Base-by-base conservation (phyloP, 1,139 yeast species). In the Hyphopichia khmerensis region DNA sequence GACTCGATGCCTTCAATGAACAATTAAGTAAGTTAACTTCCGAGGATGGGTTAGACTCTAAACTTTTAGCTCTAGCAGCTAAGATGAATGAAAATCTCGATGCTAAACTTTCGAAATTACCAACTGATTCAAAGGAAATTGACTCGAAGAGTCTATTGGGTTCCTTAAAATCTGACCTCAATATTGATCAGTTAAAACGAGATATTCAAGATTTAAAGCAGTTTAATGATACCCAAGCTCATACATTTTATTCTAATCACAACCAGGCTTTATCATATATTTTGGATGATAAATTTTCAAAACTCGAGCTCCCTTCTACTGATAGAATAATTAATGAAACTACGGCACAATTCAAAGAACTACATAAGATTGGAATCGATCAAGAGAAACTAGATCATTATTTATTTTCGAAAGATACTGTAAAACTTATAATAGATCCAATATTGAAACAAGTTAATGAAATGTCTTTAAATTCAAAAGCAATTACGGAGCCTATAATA, bases 1-100 rank as follows among this genome's bases (percentile, higher is more conserved):
- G 51, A 18, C 49, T 66, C 14, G 56, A 57, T 9, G 42, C 38
- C 8, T 18, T 48, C 29, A 39, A 31, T 26, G 32, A 24, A 9
- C 15, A 21, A 19, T 10, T 33, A 26, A 26, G 4, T 13, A 26
- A 26, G 4, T 11, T 26, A 26, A 26, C 29, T 11, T 11, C 29
- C 29, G 10, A 26, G 4, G 29, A 26, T 7, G 29, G n/a, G 11
- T 26, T 26, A 13, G 29, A 26, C 10, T 7, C n/a, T 4, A 26
- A 26, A 26, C 13, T 26, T 3, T 26, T 11, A 13, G 4, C 29
- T 8, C 10, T 26, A 13, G 29, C 29, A 9, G 11, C 9, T 4
- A 11, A 26, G 4, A 26, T 26, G 4, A 26, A 26, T 8, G n/a
- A 26, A 8, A 7, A 7, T 11, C 11, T 26, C 13, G 29, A 26